Conservation (phyloP, 192 early-diverging fungal genomes). For the Chytriomyces sp. region DNA sequence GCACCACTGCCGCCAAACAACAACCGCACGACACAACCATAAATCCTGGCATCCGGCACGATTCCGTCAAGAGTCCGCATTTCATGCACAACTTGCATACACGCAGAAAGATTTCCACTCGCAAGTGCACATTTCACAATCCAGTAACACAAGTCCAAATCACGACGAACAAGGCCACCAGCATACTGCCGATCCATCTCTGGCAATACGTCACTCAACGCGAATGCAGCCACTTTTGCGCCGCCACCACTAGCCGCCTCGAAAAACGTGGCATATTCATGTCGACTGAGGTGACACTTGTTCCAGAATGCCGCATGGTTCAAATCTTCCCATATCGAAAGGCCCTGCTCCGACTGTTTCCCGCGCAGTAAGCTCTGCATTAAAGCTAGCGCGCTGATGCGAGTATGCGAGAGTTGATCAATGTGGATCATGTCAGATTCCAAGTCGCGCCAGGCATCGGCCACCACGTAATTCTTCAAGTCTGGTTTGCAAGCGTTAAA, state of each 20-base stretch:
- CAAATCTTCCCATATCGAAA: neutral
- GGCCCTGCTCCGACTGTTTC: neutral
- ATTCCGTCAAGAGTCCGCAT: neutral
- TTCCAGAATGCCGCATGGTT: neutral
- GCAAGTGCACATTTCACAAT: slow-evolving; percentile 14
- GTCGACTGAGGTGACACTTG: neutral
- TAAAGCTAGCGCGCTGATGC: neutral
- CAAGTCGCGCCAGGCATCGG: neutral
- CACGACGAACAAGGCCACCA: neutral
- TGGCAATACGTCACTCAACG: neutral
- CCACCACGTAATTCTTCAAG: neutral
- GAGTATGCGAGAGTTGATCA: neutral
- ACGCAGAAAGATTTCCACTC: neutral
- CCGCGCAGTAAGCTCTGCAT: neutral
- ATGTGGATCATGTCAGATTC: neutral
- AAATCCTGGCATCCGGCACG: slow-evolving; percentile 1
- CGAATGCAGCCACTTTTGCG: neutral
- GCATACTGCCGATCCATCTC: slow-evolving; percentile 22
- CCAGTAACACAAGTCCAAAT: neutral
- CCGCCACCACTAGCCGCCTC: neutral
- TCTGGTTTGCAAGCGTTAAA: neutral
- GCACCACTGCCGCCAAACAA: neutral
- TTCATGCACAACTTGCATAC: neutral
- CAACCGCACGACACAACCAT: slow-evolving; percentile 13
- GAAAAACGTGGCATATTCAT: neutral